A percentile compares a stretch with the other conserved stretches of the same genome.
Conservation (phyloP, 2,329 filamentous ascomycete species). For the Aureobasidium subglaciale region DNA sequence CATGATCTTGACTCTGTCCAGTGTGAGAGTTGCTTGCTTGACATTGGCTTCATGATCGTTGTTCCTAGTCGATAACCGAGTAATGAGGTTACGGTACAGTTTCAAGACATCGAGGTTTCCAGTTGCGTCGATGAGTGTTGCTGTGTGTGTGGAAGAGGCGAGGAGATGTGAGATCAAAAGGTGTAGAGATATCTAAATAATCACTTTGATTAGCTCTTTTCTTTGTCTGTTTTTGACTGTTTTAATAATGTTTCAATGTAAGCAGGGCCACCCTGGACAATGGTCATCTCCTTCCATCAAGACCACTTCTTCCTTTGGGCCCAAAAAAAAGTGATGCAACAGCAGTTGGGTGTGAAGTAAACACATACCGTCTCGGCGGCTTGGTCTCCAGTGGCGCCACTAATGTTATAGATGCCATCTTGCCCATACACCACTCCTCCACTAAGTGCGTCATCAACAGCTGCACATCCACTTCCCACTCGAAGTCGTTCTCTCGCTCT, state of each 20-base stretch:
- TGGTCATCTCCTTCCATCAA: neutral
- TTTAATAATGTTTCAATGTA: neutral
- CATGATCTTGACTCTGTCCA: constrained; percentile 43
- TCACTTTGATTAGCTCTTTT: neutral
- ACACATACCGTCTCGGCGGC: constrained; percentile 17
- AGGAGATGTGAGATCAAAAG: constrained; percentile 36
- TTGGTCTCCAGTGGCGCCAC: constrained; percentile 25
- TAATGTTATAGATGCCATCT: constrained; percentile 32
- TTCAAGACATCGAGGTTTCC: constrained; percentile 39
- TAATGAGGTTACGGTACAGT: constrained; percentile 26
- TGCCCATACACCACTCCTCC: constrained; percentile 32
- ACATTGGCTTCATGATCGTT: neutral
- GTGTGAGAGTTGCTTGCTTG: constrained; percentile 23
- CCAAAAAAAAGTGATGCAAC: neutral
- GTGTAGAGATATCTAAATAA: constrained; percentile 27
- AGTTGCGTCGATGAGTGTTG: constrained; percentile 40
- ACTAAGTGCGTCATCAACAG: constrained; percentile 31
- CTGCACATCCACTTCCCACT: constrained; percentile 23
- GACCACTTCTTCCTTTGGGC: too few species aligned
- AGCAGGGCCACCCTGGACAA: neutral
- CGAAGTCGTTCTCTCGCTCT: constrained; percentile 2
- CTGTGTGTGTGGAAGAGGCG: constrained; percentile 21
- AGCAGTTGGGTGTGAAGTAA: neutral
- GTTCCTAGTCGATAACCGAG: neutral
- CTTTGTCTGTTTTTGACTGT: neutral